phyloP scores from a whole-genome alignment of 1,139 yeast species.

The Suhomyces panamericanus region DNA sequence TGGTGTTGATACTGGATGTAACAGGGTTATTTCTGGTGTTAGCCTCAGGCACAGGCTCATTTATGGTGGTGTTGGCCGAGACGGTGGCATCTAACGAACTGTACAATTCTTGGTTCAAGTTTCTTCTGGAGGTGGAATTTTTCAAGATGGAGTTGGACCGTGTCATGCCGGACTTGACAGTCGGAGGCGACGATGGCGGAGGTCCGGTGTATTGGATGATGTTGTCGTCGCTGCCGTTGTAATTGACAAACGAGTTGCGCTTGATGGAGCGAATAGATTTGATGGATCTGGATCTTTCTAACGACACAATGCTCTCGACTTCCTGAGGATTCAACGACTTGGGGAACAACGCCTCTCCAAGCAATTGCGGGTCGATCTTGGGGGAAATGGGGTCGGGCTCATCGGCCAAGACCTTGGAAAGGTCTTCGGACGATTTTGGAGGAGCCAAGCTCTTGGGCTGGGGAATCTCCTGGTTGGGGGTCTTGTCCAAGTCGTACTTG shows the following conservation, averaged over 20 bases:
- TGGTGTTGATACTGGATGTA: background rate
- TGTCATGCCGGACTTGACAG: conserved; percentile 25
- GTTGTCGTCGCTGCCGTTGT: conserved; percentile 51
- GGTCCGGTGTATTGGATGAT: conserved; percentile 35
- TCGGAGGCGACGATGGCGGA: conserved; percentile 15
- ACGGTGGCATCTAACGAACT: conserved; percentile 14
- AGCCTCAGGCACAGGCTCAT: background rate
- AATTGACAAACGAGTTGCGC: conserved; percentile 45
- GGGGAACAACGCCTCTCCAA: conserved; percentile 73
- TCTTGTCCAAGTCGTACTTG: conserved; percentile 17
- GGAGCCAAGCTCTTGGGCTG: conserved; percentile 4
- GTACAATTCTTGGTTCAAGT: conserved; percentile 15
- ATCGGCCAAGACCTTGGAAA: conserved; percentile 7
- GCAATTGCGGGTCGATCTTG: conserved; percentile 3
- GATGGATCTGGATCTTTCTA: conserved; percentile 69
- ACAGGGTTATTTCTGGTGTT: background rate
- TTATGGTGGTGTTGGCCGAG: background rate
- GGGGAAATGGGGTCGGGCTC: background rate
- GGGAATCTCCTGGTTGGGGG: conserved; percentile 8
- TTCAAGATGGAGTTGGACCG: conserved; percentile 57
- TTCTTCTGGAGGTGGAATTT: conserved; percentile 24
- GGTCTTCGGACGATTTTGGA: conserved; percentile 9
- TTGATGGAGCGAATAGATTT: conserved; percentile 41
- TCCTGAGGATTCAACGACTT: conserved; percentile 64
- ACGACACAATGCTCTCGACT: conserved; percentile 69